A percentile compares a stretch with the other conserved stretches of the same genome.
These are phyloP conservation scores for Fraxinus dipetala DNA, from an alignment of 305 asterid species.

Conservation along the genomic window DNA sequence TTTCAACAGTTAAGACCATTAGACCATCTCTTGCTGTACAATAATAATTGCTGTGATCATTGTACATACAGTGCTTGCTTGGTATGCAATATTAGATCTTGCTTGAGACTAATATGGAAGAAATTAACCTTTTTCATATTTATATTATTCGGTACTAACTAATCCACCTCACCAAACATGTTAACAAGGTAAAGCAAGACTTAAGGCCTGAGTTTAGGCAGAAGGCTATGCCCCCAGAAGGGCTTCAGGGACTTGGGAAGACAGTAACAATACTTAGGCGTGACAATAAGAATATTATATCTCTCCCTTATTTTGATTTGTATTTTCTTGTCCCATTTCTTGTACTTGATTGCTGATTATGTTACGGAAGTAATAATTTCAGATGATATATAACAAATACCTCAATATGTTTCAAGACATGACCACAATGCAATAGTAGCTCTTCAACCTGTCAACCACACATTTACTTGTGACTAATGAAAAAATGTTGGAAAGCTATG, in stretches of 20 bases:
- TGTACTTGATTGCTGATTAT: conserved; percentile 3
- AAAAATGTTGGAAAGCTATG: conserved; percentile 13
- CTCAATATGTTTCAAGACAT: conserved; percentile 71
- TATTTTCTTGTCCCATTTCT: neutral
- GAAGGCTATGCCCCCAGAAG: neutral
- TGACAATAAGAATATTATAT: conserved; percentile 14
- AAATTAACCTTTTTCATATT: neutral
- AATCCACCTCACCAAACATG: neutral
- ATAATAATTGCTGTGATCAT: neutral
- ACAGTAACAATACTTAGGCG: neutral
- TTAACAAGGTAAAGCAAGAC: neutral
- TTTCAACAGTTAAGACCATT: neutral
- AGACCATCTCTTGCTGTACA: neutral
- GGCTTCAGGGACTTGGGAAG: neutral
- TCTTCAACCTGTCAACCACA: conserved; percentile 68
- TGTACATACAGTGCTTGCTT: neutral
- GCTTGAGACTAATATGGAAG: neutral
- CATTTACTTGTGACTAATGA: neutral
- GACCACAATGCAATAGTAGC: conserved; percentile 65
- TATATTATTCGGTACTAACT: neutral
- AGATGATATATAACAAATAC: conserved; percentile 33
- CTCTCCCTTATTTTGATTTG: conserved; percentile 3
- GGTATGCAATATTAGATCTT: neutral
- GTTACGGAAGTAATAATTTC: neutral
- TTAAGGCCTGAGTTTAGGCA: neutral